Evolutionary conservation across 2,329 filamentous ascomycete species (phyloP), one percentile per base, ranked within the genome.

Genomic region (Metarhizium album): DNA sequence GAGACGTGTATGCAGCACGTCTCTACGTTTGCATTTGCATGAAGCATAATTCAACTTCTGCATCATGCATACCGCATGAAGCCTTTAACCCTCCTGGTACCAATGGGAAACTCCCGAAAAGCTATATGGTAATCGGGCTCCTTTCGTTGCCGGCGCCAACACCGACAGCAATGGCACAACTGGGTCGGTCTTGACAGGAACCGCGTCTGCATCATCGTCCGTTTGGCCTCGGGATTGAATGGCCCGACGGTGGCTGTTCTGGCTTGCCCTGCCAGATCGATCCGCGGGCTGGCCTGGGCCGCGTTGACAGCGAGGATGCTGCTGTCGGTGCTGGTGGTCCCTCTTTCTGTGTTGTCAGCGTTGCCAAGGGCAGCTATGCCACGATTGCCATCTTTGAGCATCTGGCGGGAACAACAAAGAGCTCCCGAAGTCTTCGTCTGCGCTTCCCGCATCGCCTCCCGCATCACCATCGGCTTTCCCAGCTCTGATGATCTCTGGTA

Each of bases 61-160:
- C 62, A 79, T 90, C n/a, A n/a, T n/a, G n/a, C n/a, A n/a, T n/a
- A n/a, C n/a, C n/a, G n/a, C n/a, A n/a, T n/a, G n/a, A n/a, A n/a
- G n/a, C n/a, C n/a, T n/a, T n/a, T 70, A 90, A 90, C 68, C 76
- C 83, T 29, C 87, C 86, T 33, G 86, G 87, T 5, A 70, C 71
- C 4, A 75, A 81, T 47, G 86, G 78, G 47, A 8, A 70, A 71
- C 40, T n/a, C n/a, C n/a, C n/a, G n/a, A n/a, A 73, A 82, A 55
- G 74, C 84, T 1, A 67, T 81, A n/a, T 57, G 87, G 86, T 47
- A 90, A 90, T 70, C 90, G 87, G 87, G 74, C 78, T 47, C 82
- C 85, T 2, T 91, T 83, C 61, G 86, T 90, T 55, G 83, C 83
- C 14, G 87, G 87, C 52, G 83, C 84, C 51, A 90, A 90, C 67